Base-by-base conservation (phyloP, 805 yeast genomes). In the Wickerhamiella dianesei region DNA sequence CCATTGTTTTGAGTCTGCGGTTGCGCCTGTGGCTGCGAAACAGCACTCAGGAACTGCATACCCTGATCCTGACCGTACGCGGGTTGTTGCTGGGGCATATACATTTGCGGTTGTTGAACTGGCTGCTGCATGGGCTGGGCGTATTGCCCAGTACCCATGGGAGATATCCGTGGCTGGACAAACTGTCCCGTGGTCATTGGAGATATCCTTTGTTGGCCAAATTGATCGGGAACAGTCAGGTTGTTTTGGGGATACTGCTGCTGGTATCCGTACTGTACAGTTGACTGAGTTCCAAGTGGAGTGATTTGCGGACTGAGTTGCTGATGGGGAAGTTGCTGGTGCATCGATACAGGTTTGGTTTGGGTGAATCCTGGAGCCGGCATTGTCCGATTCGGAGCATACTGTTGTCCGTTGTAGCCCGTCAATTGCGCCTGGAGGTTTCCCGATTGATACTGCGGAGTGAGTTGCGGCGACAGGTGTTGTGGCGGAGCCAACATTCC, bases 41-140 rank as follows among this genome's bases (percentile, higher is more conserved):
- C 51, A 5, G 55, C 51, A 41, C 49, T 53, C 19, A 53, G 20
- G 46, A 52, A 53, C 36, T 53, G 48, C 48, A 46, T 44, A 13
- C 56, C 56, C 4, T 46, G 43, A 32, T 41, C 44, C 37, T 13
- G 36, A n/a, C 37, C 29, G 21, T 21, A 37, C 29, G 37, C 37
- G 16, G 37, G 46, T 13, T 40, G 37, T 8, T 37, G 19, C 32
- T 44, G 46, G 16, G 46, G 36, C 25, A 44, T 22, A 2, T 18
- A 22, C n/a, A 40, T 32, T 6, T 1, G 17, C 13, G 32, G 20
- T 40, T 6, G 40, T 41, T 41, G 47, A 6, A 35, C 22, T 25
- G 43, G 29, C 25, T 5, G 21, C 35, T 44, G 44, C 36, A 40
- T 32, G 21, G 21, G 41, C 35, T 45, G 48, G 39, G 9, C 19